These are phyloP conservation scores for Galerina sulciceps DNA, from an alignment of 768 basidiomycete species.

Conservation along the genomic window DNA sequence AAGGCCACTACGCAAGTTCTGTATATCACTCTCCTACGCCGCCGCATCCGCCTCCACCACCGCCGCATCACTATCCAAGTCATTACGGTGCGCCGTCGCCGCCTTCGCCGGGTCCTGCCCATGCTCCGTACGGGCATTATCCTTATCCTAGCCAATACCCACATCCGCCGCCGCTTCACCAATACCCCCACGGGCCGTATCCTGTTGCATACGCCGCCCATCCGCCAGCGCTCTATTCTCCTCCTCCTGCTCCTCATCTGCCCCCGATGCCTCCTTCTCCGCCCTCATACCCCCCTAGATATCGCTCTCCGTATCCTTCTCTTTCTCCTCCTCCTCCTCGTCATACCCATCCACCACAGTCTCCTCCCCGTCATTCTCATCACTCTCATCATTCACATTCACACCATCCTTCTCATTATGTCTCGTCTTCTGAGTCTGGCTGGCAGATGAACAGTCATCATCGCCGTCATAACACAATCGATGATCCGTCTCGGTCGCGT, in stretches of 20 bases:
- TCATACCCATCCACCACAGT: not conserved
- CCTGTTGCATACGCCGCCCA: slow-evolving; percentile 8
- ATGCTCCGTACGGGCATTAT: slow-evolving; percentile 15
- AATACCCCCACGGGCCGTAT: slow-evolving; percentile 1
- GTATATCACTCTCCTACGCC: slow-evolving; percentile 14
- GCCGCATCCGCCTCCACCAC: slow-evolving; percentile 5
- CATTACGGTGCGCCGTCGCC: slow-evolving; percentile 16
- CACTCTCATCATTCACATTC: slow-evolving; percentile 2
- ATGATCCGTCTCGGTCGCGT: slow-evolving; percentile 10
- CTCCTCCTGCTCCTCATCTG: slow-evolving; percentile 3
- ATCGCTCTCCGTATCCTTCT: slow-evolving; percentile 7
- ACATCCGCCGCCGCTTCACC: slow-evolving; percentile 5
- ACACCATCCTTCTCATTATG: slow-evolving; percentile 11
- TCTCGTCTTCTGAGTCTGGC: slow-evolving; percentile 5
- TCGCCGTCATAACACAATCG: slow-evolving; percentile 14
- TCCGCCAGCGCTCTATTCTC: slow-evolving; percentile 2
- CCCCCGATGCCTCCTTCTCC: slow-evolving; percentile 9
- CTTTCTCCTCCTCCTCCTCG: slow-evolving; percentile 10
- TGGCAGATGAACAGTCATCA: slow-evolving; percentile 7
- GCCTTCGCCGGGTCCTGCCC: slow-evolving; percentile 15
- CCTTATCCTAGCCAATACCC: slow-evolving; percentile 4
- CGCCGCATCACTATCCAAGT: slow-evolving; percentile 2
- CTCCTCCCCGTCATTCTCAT: slow-evolving; percentile 6
- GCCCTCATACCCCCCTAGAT: slow-evolving; percentile 6
- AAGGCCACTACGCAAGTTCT: slow-evolving; percentile 12